Conservation (phyloP, 148 eudicot species). For the Vaccinium myrtillus region DNA sequence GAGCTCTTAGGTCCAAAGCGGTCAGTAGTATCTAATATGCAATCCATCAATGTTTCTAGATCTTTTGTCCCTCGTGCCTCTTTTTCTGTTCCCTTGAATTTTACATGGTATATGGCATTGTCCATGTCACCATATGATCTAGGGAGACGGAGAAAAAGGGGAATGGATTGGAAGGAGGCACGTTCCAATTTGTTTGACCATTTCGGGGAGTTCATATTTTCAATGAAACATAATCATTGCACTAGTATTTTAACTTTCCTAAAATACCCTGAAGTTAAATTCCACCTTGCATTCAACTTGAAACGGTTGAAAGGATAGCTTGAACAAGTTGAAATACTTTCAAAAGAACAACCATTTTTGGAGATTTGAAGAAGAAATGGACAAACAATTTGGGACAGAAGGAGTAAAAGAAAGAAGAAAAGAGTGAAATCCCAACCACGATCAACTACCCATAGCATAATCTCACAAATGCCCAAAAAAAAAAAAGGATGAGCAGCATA, state of each 20-base stretch:
- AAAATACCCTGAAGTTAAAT: not conserved
- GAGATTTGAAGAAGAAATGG: not conserved
- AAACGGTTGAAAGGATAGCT: too few relatives aligned
- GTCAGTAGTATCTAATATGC: not conserved
- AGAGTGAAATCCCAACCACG: not conserved
- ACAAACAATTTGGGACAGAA: not conserved
- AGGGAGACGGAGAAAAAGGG: not conserved
- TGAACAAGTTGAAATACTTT: too few relatives aligned
- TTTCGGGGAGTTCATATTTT: not conserved
- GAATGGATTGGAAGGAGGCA: not conserved
- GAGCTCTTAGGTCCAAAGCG: not conserved
- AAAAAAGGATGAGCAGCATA: slow-evolving; percentile 22
- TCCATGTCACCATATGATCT: not conserved
- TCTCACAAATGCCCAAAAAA: not conserved
- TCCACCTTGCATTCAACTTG: too few relatives aligned
- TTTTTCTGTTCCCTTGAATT: not conserved
- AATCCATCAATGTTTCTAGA: not conserved
- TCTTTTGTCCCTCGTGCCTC: not conserved
- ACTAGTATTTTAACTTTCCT: not conserved
- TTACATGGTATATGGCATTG: not conserved
- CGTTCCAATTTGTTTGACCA: not conserved
- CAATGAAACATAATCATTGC: not conserved
- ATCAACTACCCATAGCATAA: not conserved
- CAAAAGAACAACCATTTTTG: not conserved
- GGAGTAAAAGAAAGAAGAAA: not conserved